Base-by-base conservation (phyloP, 2,329 filamentous ascomycete genomes). In the Phialemoniopsis sp. region DNA sequence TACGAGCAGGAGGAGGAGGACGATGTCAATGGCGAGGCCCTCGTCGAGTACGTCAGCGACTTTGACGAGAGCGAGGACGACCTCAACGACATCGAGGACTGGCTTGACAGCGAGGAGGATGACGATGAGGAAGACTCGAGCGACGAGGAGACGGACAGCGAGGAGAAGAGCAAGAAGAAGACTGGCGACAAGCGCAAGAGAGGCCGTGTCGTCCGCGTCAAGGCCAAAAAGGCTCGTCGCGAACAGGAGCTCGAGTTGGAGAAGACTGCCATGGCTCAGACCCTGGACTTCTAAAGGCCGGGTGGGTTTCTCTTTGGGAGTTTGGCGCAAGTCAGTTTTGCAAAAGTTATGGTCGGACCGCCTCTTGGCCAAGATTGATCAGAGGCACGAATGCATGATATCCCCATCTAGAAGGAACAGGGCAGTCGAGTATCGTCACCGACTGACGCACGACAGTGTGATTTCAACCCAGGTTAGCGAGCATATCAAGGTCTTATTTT, bases 31-130 rank as follows among this genome's bases (percentile, higher is more conserved):
- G 86, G 81, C 34, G 78, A 85, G 44, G 21, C 21, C 21, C 21
- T 26, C 21, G 85, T 97, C 34, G 89, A 97, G 68, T 97, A 96
- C 55, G 88, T 97, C 42, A 91, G 87, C 56, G 93, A 96, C 60
- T 67, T 95, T 41, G 90, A 90, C 34, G 89, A 87, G 57, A 86
- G 85, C 49, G 87, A 90, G 44, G 85, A 88, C 41, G 87, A 89
- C 50, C 67, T 88, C 15, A 80, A 76, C 38, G 86, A 89, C 56
- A 78, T 97, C 37, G 87, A 97, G 63, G 91, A 97, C 57, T 97
- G 91, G 91, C 72, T 96, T 36, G 72, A 73, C 34, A 70, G 70
- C 5, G 75, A 77, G n/a, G 77, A 78, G 3, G 77, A 77, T 10
- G 77, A 77, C 3, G 74, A 76, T 3, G 72, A 73, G 33, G 70